Base-by-base conservation (phyloP, 2,329 filamentous ascomycete species). In the Colletotrichum scovillei region DNA sequence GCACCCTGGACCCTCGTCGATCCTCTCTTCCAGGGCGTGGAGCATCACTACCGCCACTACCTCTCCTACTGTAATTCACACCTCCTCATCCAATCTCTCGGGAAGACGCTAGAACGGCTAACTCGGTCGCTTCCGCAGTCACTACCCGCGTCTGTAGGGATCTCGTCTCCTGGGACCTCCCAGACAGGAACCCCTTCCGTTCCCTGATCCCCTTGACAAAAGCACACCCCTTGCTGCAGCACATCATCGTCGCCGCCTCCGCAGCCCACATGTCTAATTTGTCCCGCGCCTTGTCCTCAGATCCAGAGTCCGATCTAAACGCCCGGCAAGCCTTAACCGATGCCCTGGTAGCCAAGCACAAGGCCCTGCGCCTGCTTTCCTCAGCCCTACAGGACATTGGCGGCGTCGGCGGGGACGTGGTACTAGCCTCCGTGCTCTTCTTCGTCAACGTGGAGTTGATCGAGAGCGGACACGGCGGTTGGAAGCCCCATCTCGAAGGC, bases 21-120 rank as follows among this genome's bases (percentile, higher is more conserved):
- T 75, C 84, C 84, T 60, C 73, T 85, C 38, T 85, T 82, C 74
- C 84, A 92, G 89, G 82, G 90, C 84, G 76, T 91, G 85, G 38
- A 87, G 86, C 46, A 84, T 87, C 38, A 80, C 57, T 79, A 84
- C 72, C 80, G 84, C 16, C 80, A 83, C 75, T 85, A 85, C 70
- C 79, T 85, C 60, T 81, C 81, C 60, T 85, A 85, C 74, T 85
- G 84, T 85, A 79, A 69, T 80, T 76, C n/a, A 9, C 19, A 65
- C 60, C 35, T 57, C 74, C 75, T 62, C 60, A 14, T 57, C 46
- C 68, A 60, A 65, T 42, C 60, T 60, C 46, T 52, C 16, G 58
- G 49, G 32, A 52, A 49, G 67, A 72, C 46, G 32, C 60, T 57
- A 57, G 53, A 70, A 58, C 55, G 35, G 67, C 68, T 73, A 53